Conservation (phyloP, 2,329 filamentous ascomycete species). For the Trichoderma atroviride region DNA sequence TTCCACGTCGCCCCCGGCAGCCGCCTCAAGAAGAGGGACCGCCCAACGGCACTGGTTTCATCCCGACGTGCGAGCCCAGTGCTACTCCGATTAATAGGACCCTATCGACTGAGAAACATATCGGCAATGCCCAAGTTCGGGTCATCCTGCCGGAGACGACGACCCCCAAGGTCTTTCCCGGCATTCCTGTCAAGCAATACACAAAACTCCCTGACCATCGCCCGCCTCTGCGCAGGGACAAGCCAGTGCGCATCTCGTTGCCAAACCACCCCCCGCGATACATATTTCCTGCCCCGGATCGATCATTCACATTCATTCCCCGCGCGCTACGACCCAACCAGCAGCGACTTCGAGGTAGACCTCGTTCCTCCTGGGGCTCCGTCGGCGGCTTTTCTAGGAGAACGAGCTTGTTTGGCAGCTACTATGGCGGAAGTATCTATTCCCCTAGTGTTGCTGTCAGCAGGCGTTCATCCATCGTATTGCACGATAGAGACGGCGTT, state of each 20-base stretch:
- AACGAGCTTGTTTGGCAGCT: slow-evolving; percentile 78
- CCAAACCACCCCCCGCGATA: slow-evolving; percentile 79
- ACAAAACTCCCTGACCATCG: slow-evolving; percentile 93
- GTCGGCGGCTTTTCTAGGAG: slow-evolving; percentile 71
- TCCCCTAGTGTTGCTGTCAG: slow-evolving; percentile 87
- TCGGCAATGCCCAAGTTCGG: slow-evolving; percentile 83
- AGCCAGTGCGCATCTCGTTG: slow-evolving; percentile 91
- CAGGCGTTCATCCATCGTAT: slow-evolving; percentile 75
- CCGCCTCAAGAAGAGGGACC: slow-evolving; percentile 51
- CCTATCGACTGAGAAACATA: slow-evolving; percentile 80
- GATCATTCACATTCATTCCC: slow-evolving; percentile 98
- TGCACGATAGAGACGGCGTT: slow-evolving; percentile 67
- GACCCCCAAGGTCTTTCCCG: slow-evolving; percentile 69
- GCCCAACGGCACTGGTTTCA: slow-evolving; percentile 57
- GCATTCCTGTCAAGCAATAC: slow-evolving; percentile 83
- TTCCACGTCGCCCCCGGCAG: slow-evolving; percentile 47
- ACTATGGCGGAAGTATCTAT: slow-evolving; percentile 77
- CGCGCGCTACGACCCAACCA: slow-evolving; percentile 91
- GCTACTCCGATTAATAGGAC: slow-evolving; percentile 70
- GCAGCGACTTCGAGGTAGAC: slow-evolving; percentile 71
- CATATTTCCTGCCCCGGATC: slow-evolving; percentile 84
- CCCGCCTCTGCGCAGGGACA: slow-evolving; percentile 90
- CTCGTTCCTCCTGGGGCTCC: slow-evolving; percentile 70
- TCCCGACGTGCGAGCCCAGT: slow-evolving; percentile 61
- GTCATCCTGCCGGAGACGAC: slow-evolving; percentile 79